Base-by-base conservation (phyloP, 2,329 filamentous ascomycete species). In the Corniculantispora saksenae region DNA sequence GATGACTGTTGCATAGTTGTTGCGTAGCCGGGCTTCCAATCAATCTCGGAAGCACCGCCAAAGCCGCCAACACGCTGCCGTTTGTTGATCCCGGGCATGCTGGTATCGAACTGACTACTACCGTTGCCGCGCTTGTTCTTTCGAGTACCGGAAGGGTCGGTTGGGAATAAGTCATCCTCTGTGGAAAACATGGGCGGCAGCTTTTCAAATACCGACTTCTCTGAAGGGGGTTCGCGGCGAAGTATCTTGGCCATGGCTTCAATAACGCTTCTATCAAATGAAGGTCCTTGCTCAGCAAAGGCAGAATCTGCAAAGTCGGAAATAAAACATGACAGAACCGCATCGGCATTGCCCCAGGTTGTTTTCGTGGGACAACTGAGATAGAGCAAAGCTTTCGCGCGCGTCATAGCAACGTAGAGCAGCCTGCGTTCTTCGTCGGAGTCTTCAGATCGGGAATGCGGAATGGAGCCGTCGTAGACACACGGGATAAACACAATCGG, bases 331-430 rank as follows among this genome's bases (percentile, higher is more conserved):
- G 92, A 95, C 19, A 94, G 75, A 9, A 84, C 86, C 0, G 89
- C 87, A 69, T 89, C 84, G 56, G 80, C 78, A 62, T 78, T 77
- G 27, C 83, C 80, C 64, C 86, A 84, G 9, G 89, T 87, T 66
- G 87, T 89, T 69, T 88, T 89, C 45, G 89, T 76, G 0, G 94
- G 92, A 69, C 88, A 92, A 75, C 93, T 97, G 63, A 98, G 81
- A 71, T 97, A 97, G 1, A 99, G 80, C 35, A 98, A 78, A 1
- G 88, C 89, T 74, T 98, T 90, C 8, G 95, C 94, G 74, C 94
- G 84, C 3, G 94, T 99, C 94, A 99, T 98, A 32, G 94, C 94
- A 17, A 99, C 95, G 72, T 98, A 99, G 0, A 99, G 82, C 54
- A 99, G 79, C 32, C 94, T 85, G 66, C 95, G 84, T 75, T 99